Conservation (phyloP, 176 grass and related monocot species). For the Saccharum officinarum region DNA sequence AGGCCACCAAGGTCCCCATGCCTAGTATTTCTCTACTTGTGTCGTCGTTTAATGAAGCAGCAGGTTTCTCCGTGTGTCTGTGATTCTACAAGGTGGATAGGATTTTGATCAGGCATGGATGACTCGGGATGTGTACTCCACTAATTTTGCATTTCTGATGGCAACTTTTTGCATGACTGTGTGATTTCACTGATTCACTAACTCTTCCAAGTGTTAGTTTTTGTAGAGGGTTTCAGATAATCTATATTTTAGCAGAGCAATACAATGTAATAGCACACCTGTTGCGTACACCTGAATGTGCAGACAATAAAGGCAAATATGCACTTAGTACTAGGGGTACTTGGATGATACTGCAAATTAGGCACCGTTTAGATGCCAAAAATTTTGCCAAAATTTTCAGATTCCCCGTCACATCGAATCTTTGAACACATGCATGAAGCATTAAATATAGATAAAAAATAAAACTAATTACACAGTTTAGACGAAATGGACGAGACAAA, state of each 20-base stretch:
- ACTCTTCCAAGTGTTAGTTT: not conserved
- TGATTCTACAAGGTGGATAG: not conserved
- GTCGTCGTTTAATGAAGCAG: not conserved
- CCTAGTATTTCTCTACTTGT: not conserved
- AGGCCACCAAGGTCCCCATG: constrained; percentile 37
- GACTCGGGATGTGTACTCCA: not conserved
- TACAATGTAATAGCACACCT: not conserved
- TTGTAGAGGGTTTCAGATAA: not conserved
- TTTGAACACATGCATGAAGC: too few species aligned
- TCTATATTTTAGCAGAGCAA: not conserved
- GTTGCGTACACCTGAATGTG: not conserved
- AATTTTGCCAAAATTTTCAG: too few species aligned
- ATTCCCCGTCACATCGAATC: too few species aligned
- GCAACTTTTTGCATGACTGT: not conserved
- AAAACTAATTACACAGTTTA: too few species aligned
- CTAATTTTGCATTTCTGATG: not conserved
- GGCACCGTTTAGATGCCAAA: too few species aligned
- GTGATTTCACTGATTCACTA: not conserved
- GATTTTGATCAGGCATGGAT: not conserved
- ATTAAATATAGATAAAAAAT: too few species aligned
- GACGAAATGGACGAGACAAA: too few species aligned
- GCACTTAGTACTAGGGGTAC: not conserved
- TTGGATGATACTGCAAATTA: not conserved
- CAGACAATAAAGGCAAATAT: not conserved
- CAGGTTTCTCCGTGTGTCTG: not conserved